A percentile compares a stretch with the other conserved stretches of the same genome.
Conservation (phyloP, 2,329 filamentous ascomycete genomes). For the Aureobasidium sp. region DNA sequence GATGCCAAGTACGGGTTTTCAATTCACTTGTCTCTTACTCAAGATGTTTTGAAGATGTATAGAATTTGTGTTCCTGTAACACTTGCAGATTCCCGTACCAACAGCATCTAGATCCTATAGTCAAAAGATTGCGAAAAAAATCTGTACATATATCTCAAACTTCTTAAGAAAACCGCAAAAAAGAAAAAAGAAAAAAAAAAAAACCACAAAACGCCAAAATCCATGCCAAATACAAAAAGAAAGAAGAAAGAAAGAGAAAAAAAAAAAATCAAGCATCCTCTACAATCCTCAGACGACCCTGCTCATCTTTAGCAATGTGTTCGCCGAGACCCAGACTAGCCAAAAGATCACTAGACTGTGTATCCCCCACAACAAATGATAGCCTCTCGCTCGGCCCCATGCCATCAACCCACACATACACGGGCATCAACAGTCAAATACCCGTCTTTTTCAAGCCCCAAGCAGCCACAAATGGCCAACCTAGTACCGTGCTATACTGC, state of each 20-base stretch:
- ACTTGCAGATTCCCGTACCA: no score
- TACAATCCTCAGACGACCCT: not conserved
- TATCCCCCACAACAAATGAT: not conserved
- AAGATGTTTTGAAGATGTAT: no score
- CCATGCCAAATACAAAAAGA: no score
- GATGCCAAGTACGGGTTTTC: no score
- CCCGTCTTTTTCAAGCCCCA: not conserved
- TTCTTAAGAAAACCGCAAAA: no score
- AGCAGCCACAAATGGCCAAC: not conserved
- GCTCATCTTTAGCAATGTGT: not conserved
- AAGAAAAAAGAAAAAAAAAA: not conserved
- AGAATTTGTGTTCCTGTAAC: no score
- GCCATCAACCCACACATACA: not conserved
- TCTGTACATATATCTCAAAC: no score
- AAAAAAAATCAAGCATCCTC: not conserved
- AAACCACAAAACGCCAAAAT: no score
- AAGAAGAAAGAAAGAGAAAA: not conserved
- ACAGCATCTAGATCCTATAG: no score
- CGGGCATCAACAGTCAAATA: conserved; percentile 6
- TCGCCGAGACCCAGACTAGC: not conserved
- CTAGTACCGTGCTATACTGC: not conserved
- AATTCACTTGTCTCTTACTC: no score
- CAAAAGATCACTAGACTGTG: not conserved
- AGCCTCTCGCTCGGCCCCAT: not conserved
- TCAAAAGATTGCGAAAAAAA: no score